Conservation (phyloP, 2,329 filamentous ascomycete genomes). For the Neopestalotiopsis sp. region DNA sequence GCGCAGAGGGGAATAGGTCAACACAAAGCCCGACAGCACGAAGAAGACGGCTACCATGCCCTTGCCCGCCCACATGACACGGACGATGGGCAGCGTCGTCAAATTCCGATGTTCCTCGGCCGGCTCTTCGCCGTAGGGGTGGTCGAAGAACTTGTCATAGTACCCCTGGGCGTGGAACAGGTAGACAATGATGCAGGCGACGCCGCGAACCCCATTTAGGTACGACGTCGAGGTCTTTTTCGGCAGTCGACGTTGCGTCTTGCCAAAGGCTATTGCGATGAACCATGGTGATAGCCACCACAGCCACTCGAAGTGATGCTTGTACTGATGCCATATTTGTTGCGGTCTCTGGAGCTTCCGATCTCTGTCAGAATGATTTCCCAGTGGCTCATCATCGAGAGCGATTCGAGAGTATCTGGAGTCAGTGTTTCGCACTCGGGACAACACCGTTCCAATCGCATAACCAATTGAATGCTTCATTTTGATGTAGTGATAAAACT, state of each 20-base stretch:
- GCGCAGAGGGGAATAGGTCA: constrained; percentile 16
- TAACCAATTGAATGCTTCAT: not conserved
- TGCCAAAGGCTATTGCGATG: constrained; percentile 8
- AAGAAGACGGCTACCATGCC: constrained; percentile 19
- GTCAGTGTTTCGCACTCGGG: not conserved
- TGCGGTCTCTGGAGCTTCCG: not conserved
- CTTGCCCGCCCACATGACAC: constrained; percentile 11
- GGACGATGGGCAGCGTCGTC: constrained; percentile 9
- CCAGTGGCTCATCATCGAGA: not conserved
- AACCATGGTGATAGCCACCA: constrained; percentile 12
- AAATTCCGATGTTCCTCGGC: constrained; percentile 3
- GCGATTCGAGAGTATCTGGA: not conserved
- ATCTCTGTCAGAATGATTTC: no score
- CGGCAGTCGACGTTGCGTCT: not conserved
- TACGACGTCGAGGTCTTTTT: constrained; percentile 12
- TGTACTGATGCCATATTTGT: not conserved
- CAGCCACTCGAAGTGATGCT: not conserved
- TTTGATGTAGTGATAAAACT: not conserved
- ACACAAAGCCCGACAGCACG: constrained; percentile 19
- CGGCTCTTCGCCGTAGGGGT: constrained; percentile 3
- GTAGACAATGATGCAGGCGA: constrained; percentile 17
- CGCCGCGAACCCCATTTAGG: constrained; percentile 17
- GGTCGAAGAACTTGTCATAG: not conserved
- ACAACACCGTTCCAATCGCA: not conserved
- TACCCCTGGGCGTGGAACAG: not conserved